Evolutionary conservation across 441 rosid species (phyloP), one percentile per base, ranked within the genome.

Genomic region (Euphorbia celastroides): DNA sequence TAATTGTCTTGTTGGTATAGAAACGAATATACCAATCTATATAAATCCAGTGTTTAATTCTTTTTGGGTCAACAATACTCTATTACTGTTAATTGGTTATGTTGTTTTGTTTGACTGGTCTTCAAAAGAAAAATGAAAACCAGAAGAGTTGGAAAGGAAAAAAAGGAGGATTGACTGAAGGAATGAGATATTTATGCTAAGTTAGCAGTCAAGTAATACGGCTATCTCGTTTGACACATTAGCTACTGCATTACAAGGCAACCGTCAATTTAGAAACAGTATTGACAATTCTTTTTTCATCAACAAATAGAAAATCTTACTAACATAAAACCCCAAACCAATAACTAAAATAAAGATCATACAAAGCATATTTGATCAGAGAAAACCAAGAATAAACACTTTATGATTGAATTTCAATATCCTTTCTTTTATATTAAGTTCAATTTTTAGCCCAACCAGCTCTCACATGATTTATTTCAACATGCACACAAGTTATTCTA

Each of bases 201-300:
- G 42, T 58, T 46, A 27, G 28, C 62, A 55, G 86, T 84, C 88
- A 80, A 82, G 71, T 61, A 72, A 63, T 46, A 70, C 88, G 77
- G 84, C 88, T 34, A 42, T 10, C 11, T 67, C 16, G 27, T 79
- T 73, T 72, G 80, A 77, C 83, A 79, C 83, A 81, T 64, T 13
- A 48, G 44, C 44, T 3, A 38, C 12, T n/a, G 23, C 19, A 16
- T n/a, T 55, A 10, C 1, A 16, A 14, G 63, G 60, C 28, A 22
- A 48, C 25, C 16, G 5, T n/a, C 20, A 34, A 8, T 32, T 20
- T n/a, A 7, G 42, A 58, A 12, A 55, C 59, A 57, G 28, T 14
- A 2, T 5, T 16, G 8, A 23, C 50, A 10, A 13, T 55, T 55
- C n/a, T 27, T 27, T 27, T 5, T 16, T 20, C 28, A 26, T 48